phyloP scores from a whole-genome alignment of 164 flowering plant genomes.

The Santalum album region DNA sequence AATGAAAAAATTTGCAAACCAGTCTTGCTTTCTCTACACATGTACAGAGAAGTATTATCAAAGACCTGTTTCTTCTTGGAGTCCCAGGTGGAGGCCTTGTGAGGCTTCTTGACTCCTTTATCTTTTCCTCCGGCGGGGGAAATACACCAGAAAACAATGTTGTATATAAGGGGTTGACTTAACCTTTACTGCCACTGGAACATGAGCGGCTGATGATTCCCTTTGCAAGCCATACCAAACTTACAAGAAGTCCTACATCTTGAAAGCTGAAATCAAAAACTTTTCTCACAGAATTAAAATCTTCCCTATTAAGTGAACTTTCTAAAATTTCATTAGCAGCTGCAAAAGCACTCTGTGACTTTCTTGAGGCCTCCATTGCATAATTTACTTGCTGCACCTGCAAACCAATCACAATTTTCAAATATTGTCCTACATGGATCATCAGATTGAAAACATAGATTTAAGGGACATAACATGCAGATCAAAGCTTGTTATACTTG shows the following conservation, averaged over 20 bases:
- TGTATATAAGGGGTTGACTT: slow-evolving; percentile 17
- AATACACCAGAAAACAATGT: slow-evolving; percentile 14
- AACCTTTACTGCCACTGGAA: slow-evolving; percentile 11
- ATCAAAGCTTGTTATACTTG: neutral
- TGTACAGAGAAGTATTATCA: slow-evolving; percentile 19
- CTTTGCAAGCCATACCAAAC: slow-evolving; percentile 55
- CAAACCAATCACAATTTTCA: slow-evolving; percentile 12
- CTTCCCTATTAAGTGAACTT: slow-evolving; percentile 32
- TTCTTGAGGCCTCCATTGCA: slow-evolving; percentile 81
- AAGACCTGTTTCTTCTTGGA: slow-evolving; percentile 9
- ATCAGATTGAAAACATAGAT: neutral
- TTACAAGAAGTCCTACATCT: slow-evolving; percentile 52
- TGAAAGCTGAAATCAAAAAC: slow-evolving; percentile 81
- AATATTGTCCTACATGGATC: neutral
- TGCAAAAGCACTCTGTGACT: slow-evolving; percentile 47
- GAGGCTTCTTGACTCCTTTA: slow-evolving; percentile 3
- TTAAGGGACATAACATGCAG: neutral
- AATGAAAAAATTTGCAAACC: slow-evolving; percentile 22
- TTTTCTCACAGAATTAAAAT: slow-evolving; percentile 34
- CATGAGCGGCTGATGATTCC: slow-evolving; percentile 44
- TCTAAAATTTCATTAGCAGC: slow-evolving; percentile 33
- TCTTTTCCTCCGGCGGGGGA: slow-evolving; percentile 12
- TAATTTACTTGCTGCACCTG: slow-evolving; percentile 55
- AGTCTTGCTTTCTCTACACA: slow-evolving; percentile 38
- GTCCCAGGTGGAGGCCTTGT: slow-evolving; percentile 7